phyloP scores from a whole-genome alignment of 371 early-diverging fungal species.

The Gilbertella persicaria region DNA sequence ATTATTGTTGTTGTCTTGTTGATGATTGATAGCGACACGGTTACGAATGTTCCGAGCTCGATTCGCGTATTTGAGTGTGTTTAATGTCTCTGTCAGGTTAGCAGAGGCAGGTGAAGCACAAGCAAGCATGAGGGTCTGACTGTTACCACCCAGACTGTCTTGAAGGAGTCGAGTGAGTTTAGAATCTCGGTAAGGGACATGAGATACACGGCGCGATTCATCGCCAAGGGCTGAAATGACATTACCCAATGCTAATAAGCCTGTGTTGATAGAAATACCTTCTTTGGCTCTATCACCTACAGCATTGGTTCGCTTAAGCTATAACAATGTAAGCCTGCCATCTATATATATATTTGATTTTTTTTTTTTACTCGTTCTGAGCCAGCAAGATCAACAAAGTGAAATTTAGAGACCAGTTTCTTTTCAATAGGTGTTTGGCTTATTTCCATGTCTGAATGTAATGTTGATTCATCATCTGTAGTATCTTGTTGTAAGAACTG shows the following conservation, averaged over 20 bases:
- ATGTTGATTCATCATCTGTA: conserved; percentile 12
- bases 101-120: conserved; percentile 80
- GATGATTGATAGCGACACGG: conserved; percentile 50
- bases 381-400: conserved; percentile 99
- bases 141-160: conserved; percentile 92
- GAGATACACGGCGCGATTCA: conserved; percentile 61
- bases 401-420: conserved; percentile 74
- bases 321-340: conserved; percentile 5
- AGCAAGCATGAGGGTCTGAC: conserved; percentile 89
- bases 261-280: conserved; percentile 95
- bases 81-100: conserved; percentile 84
- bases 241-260: conserved; percentile 94
- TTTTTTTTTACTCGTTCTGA: conserved; percentile 62
- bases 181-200: conserved; percentile 95
- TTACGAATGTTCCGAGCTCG: conserved; percentile 87
- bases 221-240: conserved; percentile 97
- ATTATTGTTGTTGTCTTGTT: conserved; percentile 4
- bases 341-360: too few relatives aligned
- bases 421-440: conserved; percentile 4
- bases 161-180: conserved; percentile 96
- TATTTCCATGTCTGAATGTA: background rate
- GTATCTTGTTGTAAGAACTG: conserved; percentile 37
- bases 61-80: conserved; percentile 92
- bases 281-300: conserved; percentile 92
- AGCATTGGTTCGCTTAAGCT: conserved; percentile 89